phyloP scores from a whole-genome alignment of 1,139 yeast genomes.

The Pichia sp. region DNA sequence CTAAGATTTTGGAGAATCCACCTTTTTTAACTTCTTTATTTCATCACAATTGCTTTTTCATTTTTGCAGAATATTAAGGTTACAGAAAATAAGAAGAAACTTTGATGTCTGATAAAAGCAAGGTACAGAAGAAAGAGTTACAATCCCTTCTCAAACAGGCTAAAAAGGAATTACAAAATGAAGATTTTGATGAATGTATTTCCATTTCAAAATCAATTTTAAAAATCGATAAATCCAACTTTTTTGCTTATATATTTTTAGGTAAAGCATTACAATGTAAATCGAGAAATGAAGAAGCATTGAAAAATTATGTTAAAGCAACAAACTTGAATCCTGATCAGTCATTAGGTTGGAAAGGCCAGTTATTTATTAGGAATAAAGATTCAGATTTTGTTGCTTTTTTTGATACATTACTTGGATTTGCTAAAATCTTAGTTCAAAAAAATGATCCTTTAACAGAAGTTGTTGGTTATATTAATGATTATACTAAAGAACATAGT shows the following conservation, averaged over 20 bases:
- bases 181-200: slow-evolving; percentile 11
- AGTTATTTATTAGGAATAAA: slow-evolving; percentile 38
- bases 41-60: background rate
- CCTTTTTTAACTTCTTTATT: too few relatives aligned
- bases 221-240: slow-evolving; percentile 45
- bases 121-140: slow-evolving; percentile 3
- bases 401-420: slow-evolving; percentile 42
- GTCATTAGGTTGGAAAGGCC: slow-evolving; percentile 78
- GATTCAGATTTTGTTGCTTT: slow-evolving; percentile 39
- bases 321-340: slow-evolving; percentile 48
- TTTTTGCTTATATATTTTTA: slow-evolving; percentile 57
- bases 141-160: slow-evolving; percentile 7
- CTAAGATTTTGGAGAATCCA: too few relatives aligned
- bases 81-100: background rate
- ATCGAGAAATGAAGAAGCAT: slow-evolving; percentile 39
- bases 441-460: slow-evolving; percentile 38
- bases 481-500: slow-evolving; percentile 28
- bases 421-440: slow-evolving; percentile 34
- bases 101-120: background rate
- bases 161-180: slow-evolving; percentile 6
- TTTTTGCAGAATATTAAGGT: background rate
- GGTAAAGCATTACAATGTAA: slow-evolving; percentile 53
- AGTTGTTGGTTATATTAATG: slow-evolving; percentile 40
- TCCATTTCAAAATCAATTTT: slow-evolving; percentile 5
- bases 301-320: slow-evolving; percentile 37